Base-by-base conservation (phyloP, 768 basidiomycete genomes). In the Mrakia blollopis region DNA sequence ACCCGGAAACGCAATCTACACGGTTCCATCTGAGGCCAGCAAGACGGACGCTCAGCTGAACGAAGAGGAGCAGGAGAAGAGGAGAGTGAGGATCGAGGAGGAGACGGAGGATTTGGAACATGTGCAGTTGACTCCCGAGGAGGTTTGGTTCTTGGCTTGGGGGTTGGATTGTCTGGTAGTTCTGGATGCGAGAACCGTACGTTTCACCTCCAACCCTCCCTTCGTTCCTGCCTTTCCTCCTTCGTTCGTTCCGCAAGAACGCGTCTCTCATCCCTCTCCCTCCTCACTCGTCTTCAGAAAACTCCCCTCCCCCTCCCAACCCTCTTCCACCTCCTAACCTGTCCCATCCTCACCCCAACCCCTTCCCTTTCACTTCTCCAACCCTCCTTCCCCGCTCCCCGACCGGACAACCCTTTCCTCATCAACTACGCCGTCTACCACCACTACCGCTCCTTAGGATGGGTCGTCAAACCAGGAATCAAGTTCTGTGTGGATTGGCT, bases 401-500 rank as follows among this genome's bases (percentile, higher is more conserved):
- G 80, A 77, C 89, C 92, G 71, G 96, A 98, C 84, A 96, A 95
- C 82, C 94, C 94, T 0, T 95, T 98, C 85, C 85, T 99, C 35
- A 86, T 98, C 57, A 88, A 92, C 81, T 99, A 98, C 80, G 89
- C 90, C 69, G 89, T 89, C 4, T 97, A 95, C 81, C 96, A 98
- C 82, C 94, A 98, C 83, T 98, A 92, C 82, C 89, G 96, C 23
- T 94, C 94, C 6, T 87, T 98, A 11, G 97, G 97, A 35, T 99
- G 96, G 97, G 92, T 98, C 28, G 90, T 97, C 79, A 93, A 94
- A 83, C 89, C 90, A 39, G 97, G 97, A 0, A 90, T 97, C 86
- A 99, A 99, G 83, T 99, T 99, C 84, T 98, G 95, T 80, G 91
- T 91, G 54, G 97, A 99, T 81, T 94, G 91, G 84, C 87, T 99